Evolutionary conservation across 352 stramenopile species (phyloP).

Genomic region (Pythium chondricola): DNA sequence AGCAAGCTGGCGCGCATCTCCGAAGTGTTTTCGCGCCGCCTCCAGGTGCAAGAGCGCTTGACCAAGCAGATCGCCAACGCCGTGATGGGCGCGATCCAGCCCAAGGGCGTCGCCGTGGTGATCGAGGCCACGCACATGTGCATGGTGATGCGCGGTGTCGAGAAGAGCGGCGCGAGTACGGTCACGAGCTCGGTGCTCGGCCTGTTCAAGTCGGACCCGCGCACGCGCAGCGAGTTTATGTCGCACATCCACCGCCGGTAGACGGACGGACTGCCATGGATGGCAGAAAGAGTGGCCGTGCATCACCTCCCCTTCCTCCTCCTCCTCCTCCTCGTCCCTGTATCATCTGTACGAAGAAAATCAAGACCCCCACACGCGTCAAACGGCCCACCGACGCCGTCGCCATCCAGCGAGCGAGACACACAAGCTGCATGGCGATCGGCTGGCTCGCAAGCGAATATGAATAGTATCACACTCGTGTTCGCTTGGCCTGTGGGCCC

Average conservation of each 20-base stretch:
- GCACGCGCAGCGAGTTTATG: conserved; percentile 86
- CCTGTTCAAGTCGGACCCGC: conserved; percentile 94
- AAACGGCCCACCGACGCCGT: conserved; percentile 20
- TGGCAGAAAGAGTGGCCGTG: neutral
- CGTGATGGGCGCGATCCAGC: conserved; percentile 95
- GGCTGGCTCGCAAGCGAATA: no score
- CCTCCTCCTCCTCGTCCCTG: no score
- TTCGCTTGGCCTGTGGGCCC: conserved; percentile 11
- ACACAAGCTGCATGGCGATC: no score
- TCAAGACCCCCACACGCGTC: neutral
- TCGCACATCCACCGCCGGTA: conserved; percentile 80
- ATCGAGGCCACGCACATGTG: conserved; percentile 99
- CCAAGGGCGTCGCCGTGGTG: conserved; percentile 97
- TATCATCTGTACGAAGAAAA: conserved; percentile 1
- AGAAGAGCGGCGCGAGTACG: conserved; percentile 96
- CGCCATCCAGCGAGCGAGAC: conserved; percentile 11
- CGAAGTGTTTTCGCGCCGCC: conserved; percentile 93
- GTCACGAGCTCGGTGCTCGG: conserved; percentile 96
- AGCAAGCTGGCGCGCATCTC: conserved; percentile 98
- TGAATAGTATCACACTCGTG: no score
- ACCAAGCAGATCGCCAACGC: conserved; percentile 98
- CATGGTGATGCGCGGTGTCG: conserved; percentile 99
- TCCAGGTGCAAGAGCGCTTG: conserved; percentile 99
- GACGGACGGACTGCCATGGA: conserved; percentile 6
- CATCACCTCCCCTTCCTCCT: neutral